Evolutionary conservation across 441 rosid species (phyloP), one percentile per base, ranked within the genome.

Genomic region (Arabidopsis hybrid): DNA sequence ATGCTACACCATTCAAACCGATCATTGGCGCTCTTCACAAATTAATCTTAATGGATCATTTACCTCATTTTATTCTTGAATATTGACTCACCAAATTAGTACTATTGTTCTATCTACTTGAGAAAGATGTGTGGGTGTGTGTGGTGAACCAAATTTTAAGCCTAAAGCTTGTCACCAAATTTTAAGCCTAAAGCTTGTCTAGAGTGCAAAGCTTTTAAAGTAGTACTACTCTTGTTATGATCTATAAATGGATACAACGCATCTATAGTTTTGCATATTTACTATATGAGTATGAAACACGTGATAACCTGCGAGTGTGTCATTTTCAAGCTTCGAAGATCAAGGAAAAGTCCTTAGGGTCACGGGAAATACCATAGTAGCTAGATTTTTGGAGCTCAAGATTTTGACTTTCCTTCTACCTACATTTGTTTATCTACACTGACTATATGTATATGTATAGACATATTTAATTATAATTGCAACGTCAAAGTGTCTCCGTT

Each of bases 381-480:
- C 75, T 65, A 66, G 18, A 52, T 29, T 77, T 75, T 72, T 45
- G 69, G 77, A 71, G 69, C 80, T 77, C 73, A 60, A 72, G 77
- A 60, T 71, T 59, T 60, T 77, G 80, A 66, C 80, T 71, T 71
- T 46, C 26, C 42, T 59, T 40, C 17, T 8, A 40, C 64, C 69
- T 51, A 71, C 14, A 40, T 35, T 71, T 63, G 4, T 21, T 7
- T 68, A 51, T 65, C 49, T 3, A 46, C 32, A 38, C 34, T 35
- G 8, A 49, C 46, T 36, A 32, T 18, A 36, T 62, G 13, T 51
- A 39, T 53, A 11, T 66, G 46, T 34, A 47, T 3, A 43, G 7
- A 50, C 38, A 35, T 65, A 36, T 4, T n/a, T 42, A 26, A 2
- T 26, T 26, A 26, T 26, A 26, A 26, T 26, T 26, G 29, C 29